These are phyloP conservation scores for Ascobolus immersus DNA, from an alignment of 495 filamentous ascomycete genomes.

Conservation along the genomic window DNA sequence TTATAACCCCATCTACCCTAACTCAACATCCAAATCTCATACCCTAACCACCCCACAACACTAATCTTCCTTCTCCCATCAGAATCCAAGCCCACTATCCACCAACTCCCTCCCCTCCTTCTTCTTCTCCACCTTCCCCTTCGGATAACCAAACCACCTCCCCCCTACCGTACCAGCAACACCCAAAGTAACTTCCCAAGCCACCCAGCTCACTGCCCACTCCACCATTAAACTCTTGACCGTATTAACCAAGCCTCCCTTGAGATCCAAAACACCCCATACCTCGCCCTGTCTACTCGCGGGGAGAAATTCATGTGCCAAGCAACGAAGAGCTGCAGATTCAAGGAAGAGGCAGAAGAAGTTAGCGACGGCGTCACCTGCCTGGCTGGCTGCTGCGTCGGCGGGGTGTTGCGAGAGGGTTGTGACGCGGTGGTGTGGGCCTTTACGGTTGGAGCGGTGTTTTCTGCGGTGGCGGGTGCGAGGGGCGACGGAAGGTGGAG, in stretches of 20 bases:
- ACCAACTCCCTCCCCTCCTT: too few species aligned
- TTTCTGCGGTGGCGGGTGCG: too few species aligned
- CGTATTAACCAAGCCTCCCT: conserved; percentile 6
- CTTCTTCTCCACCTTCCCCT: too few species aligned
- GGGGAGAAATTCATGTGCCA: conserved; percentile 1
- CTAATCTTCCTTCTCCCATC: too few species aligned
- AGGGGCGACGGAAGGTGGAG: too few species aligned
- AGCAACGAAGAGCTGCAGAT: conserved; percentile 9
- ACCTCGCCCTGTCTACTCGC: conserved; percentile 4
- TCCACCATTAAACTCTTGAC: conserved; percentile 11
- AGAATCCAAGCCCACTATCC: too few species aligned
- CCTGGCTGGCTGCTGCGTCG: conserved; percentile 10
- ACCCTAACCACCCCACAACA: too few species aligned
- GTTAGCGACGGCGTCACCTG: conserved; percentile 10
- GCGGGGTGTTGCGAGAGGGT: conserved; percentile 10
- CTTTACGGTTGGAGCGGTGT: too few species aligned
- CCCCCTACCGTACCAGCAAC: conserved; percentile 9
- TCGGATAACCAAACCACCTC: conserved; percentile 12
- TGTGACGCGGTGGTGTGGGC: conserved; percentile 12
- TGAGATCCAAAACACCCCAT: conserved; percentile 8
- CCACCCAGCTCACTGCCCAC: conserved; percentile 12
- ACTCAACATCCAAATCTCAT: too few species aligned
- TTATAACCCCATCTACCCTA: too few species aligned
- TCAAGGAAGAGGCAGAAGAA: conserved; percentile 10
- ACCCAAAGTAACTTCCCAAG: conserved; percentile 13